Evolutionary conservation across 345 rosid genomes (phyloP).

Genomic region (Gossypium raimondii): DNA sequence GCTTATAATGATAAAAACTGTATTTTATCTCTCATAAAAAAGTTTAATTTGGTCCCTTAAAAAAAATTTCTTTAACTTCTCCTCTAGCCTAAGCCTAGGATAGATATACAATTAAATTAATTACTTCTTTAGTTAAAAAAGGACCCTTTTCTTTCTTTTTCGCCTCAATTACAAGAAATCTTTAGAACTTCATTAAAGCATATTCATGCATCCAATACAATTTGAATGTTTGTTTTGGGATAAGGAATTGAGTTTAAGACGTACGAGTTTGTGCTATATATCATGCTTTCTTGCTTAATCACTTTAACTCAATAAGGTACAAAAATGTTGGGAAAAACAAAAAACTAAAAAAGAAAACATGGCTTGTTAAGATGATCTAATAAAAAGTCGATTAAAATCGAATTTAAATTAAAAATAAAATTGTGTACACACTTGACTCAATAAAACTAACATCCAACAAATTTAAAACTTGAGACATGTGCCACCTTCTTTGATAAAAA

Average conservation of each 20-base stretch:
- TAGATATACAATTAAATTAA: background rate
- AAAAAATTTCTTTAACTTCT: no score
- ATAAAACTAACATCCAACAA: background rate
- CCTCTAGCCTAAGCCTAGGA: no score
- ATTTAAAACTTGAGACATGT: background rate
- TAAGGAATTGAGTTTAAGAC: conserved; percentile 5
- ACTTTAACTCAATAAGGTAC: background rate
- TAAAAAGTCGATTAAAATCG: background rate
- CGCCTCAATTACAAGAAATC: background rate
- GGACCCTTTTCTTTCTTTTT: background rate
- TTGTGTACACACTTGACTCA: no score
- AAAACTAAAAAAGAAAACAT: background rate
- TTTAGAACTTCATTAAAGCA: background rate
- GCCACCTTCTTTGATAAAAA: background rate
- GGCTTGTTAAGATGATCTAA: background rate
- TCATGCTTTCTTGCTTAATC: background rate
- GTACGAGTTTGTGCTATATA: background rate
- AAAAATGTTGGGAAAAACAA: no score
- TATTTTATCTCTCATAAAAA: no score
- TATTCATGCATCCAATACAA: background rate
- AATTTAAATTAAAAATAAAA: no score
- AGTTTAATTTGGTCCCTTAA: no score
- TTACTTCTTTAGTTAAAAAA: background rate
- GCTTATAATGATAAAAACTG: no score
- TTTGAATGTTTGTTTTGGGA: background rate